phyloP scores from a whole-genome alignment of 345 rosid genomes.

The Angophora floribunda region DNA sequence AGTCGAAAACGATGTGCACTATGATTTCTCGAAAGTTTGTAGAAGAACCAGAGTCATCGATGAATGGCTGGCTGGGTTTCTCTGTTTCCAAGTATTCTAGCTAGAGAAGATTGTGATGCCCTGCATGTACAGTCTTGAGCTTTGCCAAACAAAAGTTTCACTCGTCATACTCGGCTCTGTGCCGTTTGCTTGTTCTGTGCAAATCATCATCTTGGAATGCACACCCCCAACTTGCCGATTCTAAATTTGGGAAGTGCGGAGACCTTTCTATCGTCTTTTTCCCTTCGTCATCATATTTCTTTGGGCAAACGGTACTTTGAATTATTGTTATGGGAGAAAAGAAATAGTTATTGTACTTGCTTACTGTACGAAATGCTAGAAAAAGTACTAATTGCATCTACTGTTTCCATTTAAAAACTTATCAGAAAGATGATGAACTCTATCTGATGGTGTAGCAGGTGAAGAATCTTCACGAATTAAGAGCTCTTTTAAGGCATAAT shows the following conservation, averaged over 20 bases:
- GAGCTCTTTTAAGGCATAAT: slow-evolving; percentile 15
- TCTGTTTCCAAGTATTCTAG: neutral
- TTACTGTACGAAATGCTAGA: neutral
- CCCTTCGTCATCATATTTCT: neutral
- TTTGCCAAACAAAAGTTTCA: neutral
- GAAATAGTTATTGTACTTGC: neutral
- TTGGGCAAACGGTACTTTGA: neutral
- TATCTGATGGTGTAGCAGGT: neutral
- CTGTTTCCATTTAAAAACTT: slow-evolving; percentile 11
- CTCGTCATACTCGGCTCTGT: neutral
- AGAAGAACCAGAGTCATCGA: neutral
- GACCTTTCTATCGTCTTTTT: neutral
- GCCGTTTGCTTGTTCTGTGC: neutral
- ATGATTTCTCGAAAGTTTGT: neutral
- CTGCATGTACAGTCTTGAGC: neutral
- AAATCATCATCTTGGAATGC: neutral
- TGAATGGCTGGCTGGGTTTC: neutral
- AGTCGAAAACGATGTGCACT: neutral
- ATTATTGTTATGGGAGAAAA: neutral
- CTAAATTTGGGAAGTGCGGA: neutral
- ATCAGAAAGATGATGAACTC: slow-evolving; percentile 22
- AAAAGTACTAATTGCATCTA: slow-evolving; percentile 1
- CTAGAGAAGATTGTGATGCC: neutral
- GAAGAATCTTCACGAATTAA: slow-evolving; percentile 9
- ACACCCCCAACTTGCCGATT: neutral